phyloP scores from a whole-genome alignment of 805 yeast species.

The Komagataella pastoris region DNA sequence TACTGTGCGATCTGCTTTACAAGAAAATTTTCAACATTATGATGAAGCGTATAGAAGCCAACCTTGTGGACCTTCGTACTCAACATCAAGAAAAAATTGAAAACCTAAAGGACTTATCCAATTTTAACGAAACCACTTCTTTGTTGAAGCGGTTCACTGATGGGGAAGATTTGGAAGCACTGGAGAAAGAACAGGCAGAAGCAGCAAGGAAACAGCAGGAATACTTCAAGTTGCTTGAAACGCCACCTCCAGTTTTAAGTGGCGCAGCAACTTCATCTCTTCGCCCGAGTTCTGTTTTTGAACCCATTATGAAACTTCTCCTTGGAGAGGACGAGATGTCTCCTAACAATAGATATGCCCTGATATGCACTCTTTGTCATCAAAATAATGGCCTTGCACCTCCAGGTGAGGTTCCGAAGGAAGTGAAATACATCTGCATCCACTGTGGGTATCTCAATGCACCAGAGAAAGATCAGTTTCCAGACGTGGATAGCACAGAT shows the following conservation, averaged over 20 bases:
- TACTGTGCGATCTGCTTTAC: conserved; percentile 5
- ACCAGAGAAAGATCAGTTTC: not conserved
- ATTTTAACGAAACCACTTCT: conserved; percentile 65
- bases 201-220: conserved; percentile 23
- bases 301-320: conserved; percentile 25
- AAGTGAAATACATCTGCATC: conserved; percentile 50
- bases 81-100: conserved; percentile 22
- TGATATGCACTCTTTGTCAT: conserved; percentile 54
- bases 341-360: conserved; percentile 50
- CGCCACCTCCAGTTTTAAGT: not conserved
- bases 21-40: conserved; percentile 8
- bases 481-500: not conserved
- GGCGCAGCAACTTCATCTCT: not conserved
- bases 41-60: conserved; percentile 10
- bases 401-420: conserved; percentile 40
- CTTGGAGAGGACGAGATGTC: conserved; percentile 55
- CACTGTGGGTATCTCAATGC: conserved; percentile 37
- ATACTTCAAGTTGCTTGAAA: conserved; percentile 18
- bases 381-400: conserved; percentile 77
- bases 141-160: conserved; percentile 47
- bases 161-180: conserved; percentile 32
- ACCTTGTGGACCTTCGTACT: conserved; percentile 13
- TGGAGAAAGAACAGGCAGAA: conserved; percentile 29
- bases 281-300: conserved; percentile 21
- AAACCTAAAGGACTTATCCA: conserved; percentile 36